Evolutionary conservation across 768 basidiomycete species (phyloP), one percentile per base, ranked within the genome.

Genomic region (Symmetrospora coprosmae): DNA sequence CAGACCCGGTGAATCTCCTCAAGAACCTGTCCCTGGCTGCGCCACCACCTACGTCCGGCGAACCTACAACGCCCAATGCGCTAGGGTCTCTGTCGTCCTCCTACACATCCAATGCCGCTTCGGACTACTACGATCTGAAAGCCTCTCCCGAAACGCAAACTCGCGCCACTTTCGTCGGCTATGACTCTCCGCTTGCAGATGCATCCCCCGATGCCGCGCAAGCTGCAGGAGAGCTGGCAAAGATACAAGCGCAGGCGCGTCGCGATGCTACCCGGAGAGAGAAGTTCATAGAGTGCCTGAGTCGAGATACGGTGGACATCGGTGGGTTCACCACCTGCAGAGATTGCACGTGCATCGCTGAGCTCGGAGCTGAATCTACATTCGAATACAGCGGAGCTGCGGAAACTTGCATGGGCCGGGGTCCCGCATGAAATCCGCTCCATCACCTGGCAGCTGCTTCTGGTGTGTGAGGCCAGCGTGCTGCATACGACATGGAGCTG

Each of bases 321-420:
- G 80, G 55, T 58, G 33, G 4, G 51, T 27, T 30, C n/a, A n/a
- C 7, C 14, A 11, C 11, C 16, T 11, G 85, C 86, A 67, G 64
- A 82, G 75, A 13, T 16, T 14, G 21, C 49, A 6, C 21, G 11
- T 50, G 19, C 17, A 19, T 23, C 17, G 6, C 9, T 50, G 4
- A 4, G 7, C 34, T 58, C 17, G 35, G 41, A 33, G 21, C 13
- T 23, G n/a, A n/a, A n/a, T n/a, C n/a, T n/a, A 41, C 40, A 17
- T n/a, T 7, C 37, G 8, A 5, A 14, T n/a, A 2, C 65, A 86
- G 86, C 81, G 19, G 86, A 88, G 71, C 76, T 99, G 63, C 79
- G 90, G 47, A 89, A 88, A 69, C 79, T 94, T 47, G 84, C 90
- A 19, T 99, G 94, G 94, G 84, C 84, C 50, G 94, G 94, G 23